Conservation (phyloP, 106 monocot genomes). For the Gastrodia elata region DNA sequence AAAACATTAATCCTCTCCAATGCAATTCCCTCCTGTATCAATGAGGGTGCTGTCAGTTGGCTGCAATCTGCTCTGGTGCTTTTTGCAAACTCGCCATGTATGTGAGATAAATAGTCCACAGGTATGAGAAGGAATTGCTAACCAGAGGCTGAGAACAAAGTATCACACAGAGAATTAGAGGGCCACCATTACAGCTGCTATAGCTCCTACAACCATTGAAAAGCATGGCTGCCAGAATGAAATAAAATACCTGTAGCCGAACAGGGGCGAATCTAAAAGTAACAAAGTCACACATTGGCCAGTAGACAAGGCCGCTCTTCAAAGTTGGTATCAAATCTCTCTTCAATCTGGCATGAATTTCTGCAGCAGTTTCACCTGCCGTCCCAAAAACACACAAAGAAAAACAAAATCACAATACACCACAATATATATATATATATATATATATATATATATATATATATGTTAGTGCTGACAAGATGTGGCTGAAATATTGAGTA, state of each 20-base stretch:
- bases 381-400: not conserved
- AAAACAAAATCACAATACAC: not conserved
- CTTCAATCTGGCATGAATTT: slow-evolving; percentile 78
- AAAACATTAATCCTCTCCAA: too few species aligned
- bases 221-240: not conserved
- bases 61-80: slow-evolving; percentile 18
- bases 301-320: slow-evolving; percentile 60
- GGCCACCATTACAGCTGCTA: not conserved
- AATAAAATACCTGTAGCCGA: slow-evolving; percentile 63
- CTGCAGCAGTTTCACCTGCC: slow-evolving; percentile 65
- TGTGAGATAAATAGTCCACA: slow-evolving; percentile 92
- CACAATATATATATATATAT: too few species aligned
- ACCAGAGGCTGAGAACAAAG: slow-evolving; percentile 57
- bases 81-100: slow-evolving; percentile 88
- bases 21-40: too few species aligned
- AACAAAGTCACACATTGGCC: slow-evolving; percentile 93
- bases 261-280: slow-evolving; percentile 88
- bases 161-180: not conserved
- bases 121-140: slow-evolving; percentile 85
- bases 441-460: too few species aligned
- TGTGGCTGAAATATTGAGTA: too few species aligned
- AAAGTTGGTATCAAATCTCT: slow-evolving; percentile 85
- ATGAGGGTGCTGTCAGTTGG: not conserved
- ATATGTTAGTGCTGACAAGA: too few species aligned
- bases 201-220: too few species aligned